Evolutionary conservation across 208 protist genomes (phyloP), one percentile per base, ranked within the genome.

Genomic region (Ichthyophonus hoferi): DNA sequence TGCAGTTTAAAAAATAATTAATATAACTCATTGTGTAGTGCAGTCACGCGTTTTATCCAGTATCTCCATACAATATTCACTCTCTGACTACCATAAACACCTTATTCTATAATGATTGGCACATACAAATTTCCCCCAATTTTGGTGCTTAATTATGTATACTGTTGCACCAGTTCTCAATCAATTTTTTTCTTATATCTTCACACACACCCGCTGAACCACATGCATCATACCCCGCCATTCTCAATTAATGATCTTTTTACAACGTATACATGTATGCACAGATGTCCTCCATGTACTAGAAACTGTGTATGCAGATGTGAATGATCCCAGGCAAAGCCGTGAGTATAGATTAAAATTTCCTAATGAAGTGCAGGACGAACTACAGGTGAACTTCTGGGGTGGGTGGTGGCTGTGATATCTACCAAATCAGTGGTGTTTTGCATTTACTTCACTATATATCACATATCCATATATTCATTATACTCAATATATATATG

Each of bases 301-400:
- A 14, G 83, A 87, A 35, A 87, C n/a, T 17, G 83, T 87, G n/a
- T 87, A 77, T 77, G 24, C 83, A 33, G 43, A 35, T 39, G 40
- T 33, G 24, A 87, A 87, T 77, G 83, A 87, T 33, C 83, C 83
- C 7, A 17, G 83, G n/a, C 14, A 78, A 41, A 34, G 35, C 24
- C 24, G 83, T 34, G 83, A 87, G n/a, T 87, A 87, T 39, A 2
- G 83, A 31, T 34, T 87, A n/a, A 87, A 87, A 41, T 87, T 87
- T 39, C 40, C 83, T 2, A 31, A 34, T 14, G 83, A 87, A 7
- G 83, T 87, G 40, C 83, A 87, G 83, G 42, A 87, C 3, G 83
- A 87, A 35, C 40, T 87, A 38, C 39, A 87, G 33, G 2, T 24
- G 40, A 79, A 67, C 24, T 67, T 67, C 50, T 67, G 50, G 50